Conservation (phyloP, 2,329 filamentous ascomycete genomes). For the Trichophyton mentagrophytes region DNA sequence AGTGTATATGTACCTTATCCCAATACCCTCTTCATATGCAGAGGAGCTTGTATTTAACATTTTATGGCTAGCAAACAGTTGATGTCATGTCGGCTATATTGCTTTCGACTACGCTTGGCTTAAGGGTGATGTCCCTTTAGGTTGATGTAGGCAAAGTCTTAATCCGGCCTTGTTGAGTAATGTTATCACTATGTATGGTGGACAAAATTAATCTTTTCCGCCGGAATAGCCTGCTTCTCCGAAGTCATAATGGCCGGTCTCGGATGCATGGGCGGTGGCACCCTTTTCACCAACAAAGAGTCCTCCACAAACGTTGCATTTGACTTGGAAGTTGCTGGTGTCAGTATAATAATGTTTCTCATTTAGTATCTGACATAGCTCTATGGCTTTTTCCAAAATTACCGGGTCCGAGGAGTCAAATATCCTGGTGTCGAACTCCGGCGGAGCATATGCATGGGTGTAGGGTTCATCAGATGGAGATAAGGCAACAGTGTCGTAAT, state of each 20-base stretch:
- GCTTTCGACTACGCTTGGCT: neutral
- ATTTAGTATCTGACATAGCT: conserved; percentile 54
- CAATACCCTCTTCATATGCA: neutral
- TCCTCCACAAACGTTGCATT: conserved; percentile 51
- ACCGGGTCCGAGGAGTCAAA: conserved; percentile 48
- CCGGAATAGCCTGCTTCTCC: conserved; percentile 30
- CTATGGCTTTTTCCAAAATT: conserved; percentile 47
- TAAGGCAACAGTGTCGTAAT: conserved; percentile 82
- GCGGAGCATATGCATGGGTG: conserved; percentile 40
- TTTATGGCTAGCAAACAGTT: neutral
- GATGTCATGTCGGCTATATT: neutral
- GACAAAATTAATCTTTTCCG: neutral
- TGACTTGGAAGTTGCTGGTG: conserved; percentile 64
- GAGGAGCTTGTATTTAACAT: neutral
- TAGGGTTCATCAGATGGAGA: conserved; percentile 32
- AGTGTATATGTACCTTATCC: too few species aligned
- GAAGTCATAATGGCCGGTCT: conserved; percentile 39
- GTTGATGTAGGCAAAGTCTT: neutral
- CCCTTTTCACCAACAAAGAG: conserved; percentile 35
- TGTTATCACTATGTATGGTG: neutral
- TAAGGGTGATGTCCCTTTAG: neutral
- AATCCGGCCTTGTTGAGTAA: neutral
- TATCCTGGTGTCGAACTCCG: conserved; percentile 68
- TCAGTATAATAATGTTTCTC: conserved; percentile 78
- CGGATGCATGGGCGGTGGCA: conserved; percentile 34